Conservation (phyloP, 2,329 filamentous ascomycete genomes). For the Xylariaceae sp. region DNA sequence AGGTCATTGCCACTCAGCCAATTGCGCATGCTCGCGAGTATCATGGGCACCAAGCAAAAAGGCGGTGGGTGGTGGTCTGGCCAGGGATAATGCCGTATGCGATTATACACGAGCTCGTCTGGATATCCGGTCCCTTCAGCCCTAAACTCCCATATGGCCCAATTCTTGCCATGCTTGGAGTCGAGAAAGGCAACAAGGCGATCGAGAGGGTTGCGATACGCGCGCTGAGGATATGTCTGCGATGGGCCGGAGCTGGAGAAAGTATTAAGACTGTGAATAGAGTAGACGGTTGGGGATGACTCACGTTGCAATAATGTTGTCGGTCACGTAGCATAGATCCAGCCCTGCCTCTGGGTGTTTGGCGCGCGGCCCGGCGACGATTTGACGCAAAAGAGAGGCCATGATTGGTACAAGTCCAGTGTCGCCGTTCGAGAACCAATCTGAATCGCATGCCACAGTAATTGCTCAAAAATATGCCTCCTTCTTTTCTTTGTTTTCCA, state of each 20-base stretch:
- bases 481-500: no score
- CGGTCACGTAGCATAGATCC: conserved; percentile 93
- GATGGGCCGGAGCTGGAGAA: conserved; percentile 76
- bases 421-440: no score
- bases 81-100: conserved; percentile 90
- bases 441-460: no score
- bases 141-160: conserved; percentile 97
- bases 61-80: conserved; percentile 96
- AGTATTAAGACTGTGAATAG: background rate
- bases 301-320: conserved; percentile 65
- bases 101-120: conserved; percentile 78
- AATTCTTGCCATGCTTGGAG: conserved; percentile 73
- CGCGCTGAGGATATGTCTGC: conserved; percentile 82
- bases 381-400: conserved; percentile 80
- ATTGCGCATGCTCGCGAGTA: conserved; percentile 88
- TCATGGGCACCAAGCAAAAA: conserved; percentile 80
- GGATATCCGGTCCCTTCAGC: conserved; percentile 96
- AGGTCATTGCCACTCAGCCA: conserved; percentile 63
- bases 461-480: no score
- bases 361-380: conserved; percentile 82
- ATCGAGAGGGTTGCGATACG: conserved; percentile 90
- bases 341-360: conserved; percentile 83
- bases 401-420: conserved; percentile 35
- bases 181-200: conserved; percentile 85
- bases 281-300: conserved; percentile 18